Evolutionary conservation across 495 filamentous ascomycete genomes (phyloP), one percentile per base, ranked within the genome.

Genomic region (Paragyromitra xinjiangensis): DNA sequence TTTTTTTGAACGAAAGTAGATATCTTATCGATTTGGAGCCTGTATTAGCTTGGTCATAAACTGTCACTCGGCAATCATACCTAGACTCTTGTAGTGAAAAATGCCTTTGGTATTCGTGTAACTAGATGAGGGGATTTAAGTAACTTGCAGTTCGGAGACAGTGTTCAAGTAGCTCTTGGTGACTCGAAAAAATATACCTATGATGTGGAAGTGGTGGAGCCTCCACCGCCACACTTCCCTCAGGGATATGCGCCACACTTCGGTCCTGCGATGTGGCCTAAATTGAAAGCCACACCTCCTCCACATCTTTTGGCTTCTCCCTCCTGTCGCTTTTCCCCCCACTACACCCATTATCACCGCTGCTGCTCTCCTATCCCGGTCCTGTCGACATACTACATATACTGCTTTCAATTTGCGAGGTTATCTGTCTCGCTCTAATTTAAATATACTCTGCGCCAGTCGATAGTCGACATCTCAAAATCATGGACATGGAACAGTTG

Each of bases 401-500:
- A 75, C 42, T 58, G 19, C 26, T 58, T 59, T 76, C 6, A 72
- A 59, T 73, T 56, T 73, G 48, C 59, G 73, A 61, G 74, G 59
- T 56, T 66, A 66, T 53, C 40, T 73, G 73, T 77, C 69, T 73
- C 42, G 44, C 19, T 45, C 44, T 73, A 44, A 56, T 64, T 42
- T 61, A 66, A 39, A 64, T 78, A 78, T 71, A 71, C 24, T 58
- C 40, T 78, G 73, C 59, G 45, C 66, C n/a, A 65, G 74, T 71
- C 24, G 19, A 19, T 48, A 58, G 53, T 51, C 24, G 50, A 37
- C 51, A 56, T 14, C 68, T 64, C 48, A 22, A 71, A 62, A 51
- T 82, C 68, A 92, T 92, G 90, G 92, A 93, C 83, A 92, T 89
- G 86, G 91, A 93, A 79, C 87, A 87, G 67, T 84, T 97, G 79